Conservation (phyloP, 1,139 yeast genomes). For the Scheffersomyces titani region DNA sequence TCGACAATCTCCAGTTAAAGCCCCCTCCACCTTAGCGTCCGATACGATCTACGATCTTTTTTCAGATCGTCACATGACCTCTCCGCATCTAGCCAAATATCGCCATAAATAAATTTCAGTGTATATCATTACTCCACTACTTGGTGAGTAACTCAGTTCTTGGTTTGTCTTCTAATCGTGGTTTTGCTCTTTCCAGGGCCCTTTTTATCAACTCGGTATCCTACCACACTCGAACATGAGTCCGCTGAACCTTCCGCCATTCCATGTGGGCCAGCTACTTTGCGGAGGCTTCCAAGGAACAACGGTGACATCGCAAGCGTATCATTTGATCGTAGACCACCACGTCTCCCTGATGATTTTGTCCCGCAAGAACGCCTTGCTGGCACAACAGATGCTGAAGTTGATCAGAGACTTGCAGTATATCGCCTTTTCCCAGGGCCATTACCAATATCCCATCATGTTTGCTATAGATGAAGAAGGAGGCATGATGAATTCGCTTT, state of each 20-base stretch:
- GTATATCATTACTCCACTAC: background rate
- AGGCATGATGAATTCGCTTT: slow-evolving; percentile 54
- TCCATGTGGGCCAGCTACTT: slow-evolving; percentile 53
- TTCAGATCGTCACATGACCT: background rate
- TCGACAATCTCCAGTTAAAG: background rate
- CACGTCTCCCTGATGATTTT: slow-evolving; percentile 60
- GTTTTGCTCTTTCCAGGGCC: background rate
- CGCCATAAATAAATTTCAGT: background rate
- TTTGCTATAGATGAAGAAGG: slow-evolving; percentile 42
- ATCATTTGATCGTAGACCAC: slow-evolving; percentile 54
- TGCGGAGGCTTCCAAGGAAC: slow-evolving; percentile 67
- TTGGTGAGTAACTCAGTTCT: background rate
- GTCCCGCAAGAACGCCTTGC: slow-evolving; percentile 53
- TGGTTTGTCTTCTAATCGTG: background rate
- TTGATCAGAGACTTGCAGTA: slow-evolving; percentile 57
- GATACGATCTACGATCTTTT: background rate
- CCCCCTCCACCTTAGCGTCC: background rate
- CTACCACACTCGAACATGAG: slow-evolving; percentile 3
- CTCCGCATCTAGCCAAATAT: background rate
- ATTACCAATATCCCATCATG: slow-evolving; percentile 55
- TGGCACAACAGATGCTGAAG: slow-evolving; percentile 52
- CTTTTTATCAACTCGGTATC: background rate
- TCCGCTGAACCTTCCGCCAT: slow-evolving; percentile 6
- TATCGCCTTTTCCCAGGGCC: slow-evolving; percentile 52
- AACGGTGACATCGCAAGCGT: slow-evolving; percentile 57